A percentile compares a stretch with the other conserved stretches of the same genome.
Conservation (phyloP, 2,329 filamentous ascomycete species). For the Ophiocordyceps polyrhachis-furcata region DNA sequence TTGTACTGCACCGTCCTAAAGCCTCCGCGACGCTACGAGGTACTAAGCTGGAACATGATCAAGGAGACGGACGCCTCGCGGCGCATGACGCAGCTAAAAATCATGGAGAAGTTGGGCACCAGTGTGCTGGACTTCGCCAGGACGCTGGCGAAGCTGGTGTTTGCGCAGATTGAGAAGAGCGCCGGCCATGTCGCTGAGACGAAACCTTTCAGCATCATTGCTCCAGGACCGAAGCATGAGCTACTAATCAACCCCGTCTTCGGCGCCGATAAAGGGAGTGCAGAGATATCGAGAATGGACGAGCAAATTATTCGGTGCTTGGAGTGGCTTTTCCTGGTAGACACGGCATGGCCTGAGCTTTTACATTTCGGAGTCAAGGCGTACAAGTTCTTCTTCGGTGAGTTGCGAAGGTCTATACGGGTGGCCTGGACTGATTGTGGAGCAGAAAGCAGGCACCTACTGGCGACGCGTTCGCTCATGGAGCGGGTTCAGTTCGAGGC, state of each 20-base stretch:
- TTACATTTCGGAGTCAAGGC: constrained; percentile 50
- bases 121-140: constrained; percentile 56
- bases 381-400: constrained; percentile 74
- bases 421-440: background rate
- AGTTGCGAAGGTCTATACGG: constrained; percentile 17
- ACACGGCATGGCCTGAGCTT: constrained; percentile 52
- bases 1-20: constrained; percentile 72
- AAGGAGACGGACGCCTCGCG: constrained; percentile 47
- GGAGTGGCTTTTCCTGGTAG: constrained; percentile 67
- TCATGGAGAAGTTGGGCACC: constrained; percentile 60
- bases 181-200: constrained; percentile 18
- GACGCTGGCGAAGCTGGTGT: constrained; percentile 39
- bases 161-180: constrained; percentile 24
- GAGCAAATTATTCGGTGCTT: constrained; percentile 57
- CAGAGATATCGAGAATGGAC: constrained; percentile 39
- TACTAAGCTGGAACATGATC: constrained; percentile 59
- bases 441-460: constrained; percentile 29
- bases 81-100: constrained; percentile 47
- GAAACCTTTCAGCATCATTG: constrained; percentile 31
- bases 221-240: constrained; percentile 22
- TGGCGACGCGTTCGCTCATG: constrained; percentile 34
- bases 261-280: constrained; percentile 38
- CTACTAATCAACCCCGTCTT: constrained; percentile 53
- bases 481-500: constrained; percentile 30
- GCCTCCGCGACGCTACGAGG: constrained; percentile 43